A percentile compares a stretch with the other conserved stretches of the same genome.
These are phyloP conservation scores for Akebia trifoliata DNA, from an alignment of 164 flowering plant species.

Conservation along the genomic window DNA sequence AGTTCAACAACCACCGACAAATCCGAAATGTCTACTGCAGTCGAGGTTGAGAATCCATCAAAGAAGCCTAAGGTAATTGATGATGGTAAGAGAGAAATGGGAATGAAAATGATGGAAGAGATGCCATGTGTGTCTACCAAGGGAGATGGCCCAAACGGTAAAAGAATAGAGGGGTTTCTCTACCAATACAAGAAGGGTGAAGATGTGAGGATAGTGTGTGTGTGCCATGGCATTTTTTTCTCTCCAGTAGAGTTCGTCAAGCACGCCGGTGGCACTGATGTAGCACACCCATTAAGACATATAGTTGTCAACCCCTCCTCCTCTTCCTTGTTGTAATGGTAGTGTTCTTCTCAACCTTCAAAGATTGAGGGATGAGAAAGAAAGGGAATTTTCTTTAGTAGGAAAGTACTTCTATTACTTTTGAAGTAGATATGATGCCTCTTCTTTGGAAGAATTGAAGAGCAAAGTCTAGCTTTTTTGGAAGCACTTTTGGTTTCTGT, in stretches of 20 bases:
- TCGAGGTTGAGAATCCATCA: too few relatives aligned
- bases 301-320: constrained; percentile 67
- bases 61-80: too few relatives aligned
- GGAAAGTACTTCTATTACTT: too few relatives aligned
- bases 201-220: constrained; percentile 77
- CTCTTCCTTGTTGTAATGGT: too few relatives aligned
- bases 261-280: constrained; percentile 85
- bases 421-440: too few relatives aligned
- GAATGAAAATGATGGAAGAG: constrained; percentile 41
- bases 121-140: constrained; percentile 81
- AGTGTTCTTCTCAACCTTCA: too few relatives aligned
- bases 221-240: constrained; percentile 81
- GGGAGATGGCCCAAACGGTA: constrained; percentile 69
- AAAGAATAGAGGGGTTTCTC: constrained; percentile 66
- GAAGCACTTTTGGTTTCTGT: too few relatives aligned
- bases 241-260: constrained; percentile 82
- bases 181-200: constrained; percentile 67
- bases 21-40: constrained; percentile 4
- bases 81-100: constrained; percentile 20
- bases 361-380: too few relatives aligned
- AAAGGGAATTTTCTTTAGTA: too few relatives aligned
- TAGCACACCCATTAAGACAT: constrained; percentile 65
- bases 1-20: constrained; percentile 10
- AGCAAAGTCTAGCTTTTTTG: too few relatives aligned
- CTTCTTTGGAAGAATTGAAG: too few relatives aligned